Conservation (phyloP, 345 rosid species). For the Clarkia xantiana region DNA sequence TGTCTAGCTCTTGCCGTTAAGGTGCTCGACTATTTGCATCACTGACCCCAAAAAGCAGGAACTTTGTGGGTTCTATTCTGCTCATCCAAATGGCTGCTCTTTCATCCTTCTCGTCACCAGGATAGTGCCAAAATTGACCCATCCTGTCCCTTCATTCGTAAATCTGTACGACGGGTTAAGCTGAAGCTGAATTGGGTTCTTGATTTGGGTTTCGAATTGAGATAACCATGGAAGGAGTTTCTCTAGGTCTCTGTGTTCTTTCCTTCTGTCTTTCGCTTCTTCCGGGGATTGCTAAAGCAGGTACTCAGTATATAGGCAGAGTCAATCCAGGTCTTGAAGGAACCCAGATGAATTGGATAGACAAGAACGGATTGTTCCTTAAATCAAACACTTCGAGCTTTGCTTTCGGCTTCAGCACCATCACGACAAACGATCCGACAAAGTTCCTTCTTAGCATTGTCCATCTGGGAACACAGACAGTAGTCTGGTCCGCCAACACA, state of each 20-base stretch:
- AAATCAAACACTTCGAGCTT: slow-evolving; percentile 23
- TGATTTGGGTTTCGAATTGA: too few relatives aligned
- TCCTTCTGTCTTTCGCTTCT: slow-evolving; percentile 6
- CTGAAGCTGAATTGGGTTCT: too few relatives aligned
- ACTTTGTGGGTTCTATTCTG: too few relatives aligned
- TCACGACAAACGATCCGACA: slow-evolving; percentile 11
- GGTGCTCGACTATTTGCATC: too few relatives aligned
- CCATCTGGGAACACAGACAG: slow-evolving; percentile 11
- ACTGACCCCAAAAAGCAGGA: too few relatives aligned
- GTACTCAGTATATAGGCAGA: slow-evolving; percentile 13
- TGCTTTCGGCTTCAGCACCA: slow-evolving; percentile 26
- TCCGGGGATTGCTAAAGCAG: slow-evolving; percentile 9
- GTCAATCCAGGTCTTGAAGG: slow-evolving; percentile 31
- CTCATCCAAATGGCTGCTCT: too few relatives aligned
- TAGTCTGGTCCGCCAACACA: slow-evolving; percentile 42
- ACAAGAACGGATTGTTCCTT: slow-evolving; percentile 27
- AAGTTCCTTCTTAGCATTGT: slow-evolving; percentile 18
- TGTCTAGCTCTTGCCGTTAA: too few relatives aligned
- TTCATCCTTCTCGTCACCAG: too few relatives aligned
- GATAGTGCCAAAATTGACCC: too few relatives aligned
- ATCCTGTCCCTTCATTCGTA: too few relatives aligned
- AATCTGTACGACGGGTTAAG: too few relatives aligned
- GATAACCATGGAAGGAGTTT: too few relatives aligned
- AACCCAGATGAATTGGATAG: slow-evolving; percentile 26
- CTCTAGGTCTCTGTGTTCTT: not conserved